Percentiles rank a stretch among this genome's conserved stretches.
Evolutionary conservation across 2,329 filamentous ascomycete genomes (phyloP).

Genomic region (Colletotrichum eleusines): DNA sequence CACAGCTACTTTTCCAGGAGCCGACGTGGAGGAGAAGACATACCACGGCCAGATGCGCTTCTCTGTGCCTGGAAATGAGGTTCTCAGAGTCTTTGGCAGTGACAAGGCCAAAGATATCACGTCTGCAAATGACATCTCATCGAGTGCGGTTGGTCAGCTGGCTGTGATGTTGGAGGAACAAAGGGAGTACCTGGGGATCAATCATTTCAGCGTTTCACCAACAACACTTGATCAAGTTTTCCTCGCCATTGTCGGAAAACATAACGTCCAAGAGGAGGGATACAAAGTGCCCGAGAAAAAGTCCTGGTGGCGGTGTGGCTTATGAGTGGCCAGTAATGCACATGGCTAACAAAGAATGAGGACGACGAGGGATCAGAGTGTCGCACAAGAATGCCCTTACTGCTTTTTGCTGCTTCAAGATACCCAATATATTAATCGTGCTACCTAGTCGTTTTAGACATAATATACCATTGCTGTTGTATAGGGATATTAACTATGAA

Average conservation of each 20-base stretch:
- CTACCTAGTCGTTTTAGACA: not conserved
- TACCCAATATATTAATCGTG: not conserved
- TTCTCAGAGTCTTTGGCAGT: conserved; percentile 45
- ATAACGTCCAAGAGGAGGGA: conserved; percentile 82
- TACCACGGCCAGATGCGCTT: conserved; percentile 93
- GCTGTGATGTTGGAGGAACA: conserved; percentile 80
- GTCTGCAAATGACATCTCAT: conserved; percentile 48
- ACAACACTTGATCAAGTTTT: conserved; percentile 95
- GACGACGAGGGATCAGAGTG: not conserved
- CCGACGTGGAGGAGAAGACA: conserved; percentile 77
- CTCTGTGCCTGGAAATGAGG: conserved; percentile 70
- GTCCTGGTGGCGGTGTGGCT: conserved; percentile 36
- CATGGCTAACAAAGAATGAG: not conserved
- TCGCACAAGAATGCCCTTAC: not conserved
- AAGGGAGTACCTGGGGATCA: conserved; percentile 76
- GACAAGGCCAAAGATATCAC: conserved; percentile 43
- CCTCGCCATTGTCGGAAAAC: conserved; percentile 82
- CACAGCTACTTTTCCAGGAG: conserved; percentile 67
- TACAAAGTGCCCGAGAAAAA: conserved; percentile 55
- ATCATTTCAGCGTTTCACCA: conserved; percentile 88
- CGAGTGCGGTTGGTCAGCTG: conserved; percentile 73
- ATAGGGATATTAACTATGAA: too few relatives aligned
- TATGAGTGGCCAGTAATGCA: not conserved
- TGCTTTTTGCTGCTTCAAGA: not conserved
- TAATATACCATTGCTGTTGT: not conserved